phyloP scores from a whole-genome alignment of 140 eudicot genomes.

The Anethum foeniculum region DNA sequence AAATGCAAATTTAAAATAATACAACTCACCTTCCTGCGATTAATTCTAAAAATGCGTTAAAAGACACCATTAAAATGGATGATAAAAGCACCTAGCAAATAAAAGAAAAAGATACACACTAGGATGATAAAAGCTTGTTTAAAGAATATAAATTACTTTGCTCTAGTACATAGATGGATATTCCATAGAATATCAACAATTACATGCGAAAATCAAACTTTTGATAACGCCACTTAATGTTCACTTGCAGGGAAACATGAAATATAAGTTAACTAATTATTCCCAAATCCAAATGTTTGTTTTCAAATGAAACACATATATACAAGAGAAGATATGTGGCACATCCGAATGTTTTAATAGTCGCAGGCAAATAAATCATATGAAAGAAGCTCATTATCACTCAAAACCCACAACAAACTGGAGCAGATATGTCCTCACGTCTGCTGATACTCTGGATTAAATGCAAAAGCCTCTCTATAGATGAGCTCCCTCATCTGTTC shows the following conservation, averaged over 20 bases:
- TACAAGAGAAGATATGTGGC: background rate
- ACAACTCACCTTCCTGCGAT: too few relatives aligned
- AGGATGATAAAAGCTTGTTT: background rate
- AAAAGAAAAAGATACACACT: too few relatives aligned
- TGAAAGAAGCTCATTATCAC: background rate
- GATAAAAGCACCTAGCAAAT: too few relatives aligned
- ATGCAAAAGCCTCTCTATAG: background rate
- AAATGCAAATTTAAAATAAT: too few relatives aligned
- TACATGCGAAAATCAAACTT: background rate
- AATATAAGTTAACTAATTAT: too few relatives aligned
- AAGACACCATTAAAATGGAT: too few relatives aligned
- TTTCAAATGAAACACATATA: background rate
- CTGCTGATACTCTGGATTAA: background rate
- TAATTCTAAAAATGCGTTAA: too few relatives aligned
- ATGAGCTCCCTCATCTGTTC: background rate
- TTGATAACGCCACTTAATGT: background rate
- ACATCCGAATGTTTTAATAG: too few relatives aligned
- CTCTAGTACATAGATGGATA: background rate
- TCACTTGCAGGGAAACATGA: background rate
- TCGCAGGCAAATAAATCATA: too few relatives aligned
- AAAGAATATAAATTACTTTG: background rate
- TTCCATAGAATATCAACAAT: background rate
- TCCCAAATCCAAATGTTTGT: background rate
- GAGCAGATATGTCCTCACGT: background rate
- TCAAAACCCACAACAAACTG: too few relatives aligned